Evolutionary conservation across 2,329 filamentous ascomycete species (phyloP).

Genomic region (Dendrostoma leiphaemia): DNA sequence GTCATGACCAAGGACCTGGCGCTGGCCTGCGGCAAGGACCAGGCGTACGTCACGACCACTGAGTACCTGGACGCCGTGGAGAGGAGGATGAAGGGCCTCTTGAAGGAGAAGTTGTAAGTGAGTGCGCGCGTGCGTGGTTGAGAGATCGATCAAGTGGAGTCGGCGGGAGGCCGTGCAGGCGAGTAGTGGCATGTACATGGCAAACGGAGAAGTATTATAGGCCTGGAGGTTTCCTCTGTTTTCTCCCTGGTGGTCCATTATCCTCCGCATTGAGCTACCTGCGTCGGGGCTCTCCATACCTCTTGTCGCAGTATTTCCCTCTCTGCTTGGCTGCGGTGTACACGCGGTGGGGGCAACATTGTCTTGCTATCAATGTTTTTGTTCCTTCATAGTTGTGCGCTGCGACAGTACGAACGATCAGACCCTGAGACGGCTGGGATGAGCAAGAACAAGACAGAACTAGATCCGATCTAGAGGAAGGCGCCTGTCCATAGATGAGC

Average conservation of each 20-base stretch:
- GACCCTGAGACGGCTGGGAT: background rate
- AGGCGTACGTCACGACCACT: conserved; percentile 85
- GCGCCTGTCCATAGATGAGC: background rate
- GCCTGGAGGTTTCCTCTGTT: background rate
- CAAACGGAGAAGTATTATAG: too few species aligned
- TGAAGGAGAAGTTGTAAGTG: conserved; percentile 76
- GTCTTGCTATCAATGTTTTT: too few species aligned
- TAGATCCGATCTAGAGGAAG: background rate
- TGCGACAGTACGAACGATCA: background rate
- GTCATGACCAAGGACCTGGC: conserved; percentile 99
- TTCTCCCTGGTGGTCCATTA: background rate
- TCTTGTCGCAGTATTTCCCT: too few species aligned
- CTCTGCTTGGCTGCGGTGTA: background rate
- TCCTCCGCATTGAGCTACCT: too few species aligned
- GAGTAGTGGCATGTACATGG: too few species aligned
- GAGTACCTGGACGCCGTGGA: conserved; percentile 94
- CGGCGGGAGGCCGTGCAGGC: too few species aligned
- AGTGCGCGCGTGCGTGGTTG: too few species aligned
- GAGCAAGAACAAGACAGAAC: background rate
- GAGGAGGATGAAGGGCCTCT: conserved; percentile 75
- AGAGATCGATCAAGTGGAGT: too few species aligned
- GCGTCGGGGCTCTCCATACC: too few species aligned
- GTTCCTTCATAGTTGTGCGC: background rate
- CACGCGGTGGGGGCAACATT: too few species aligned
- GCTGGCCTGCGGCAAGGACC: conserved; percentile 87